Evolutionary conservation across 2,329 filamentous ascomycete genomes (phyloP).

Genomic region (Monosporascus ibericus): DNA sequence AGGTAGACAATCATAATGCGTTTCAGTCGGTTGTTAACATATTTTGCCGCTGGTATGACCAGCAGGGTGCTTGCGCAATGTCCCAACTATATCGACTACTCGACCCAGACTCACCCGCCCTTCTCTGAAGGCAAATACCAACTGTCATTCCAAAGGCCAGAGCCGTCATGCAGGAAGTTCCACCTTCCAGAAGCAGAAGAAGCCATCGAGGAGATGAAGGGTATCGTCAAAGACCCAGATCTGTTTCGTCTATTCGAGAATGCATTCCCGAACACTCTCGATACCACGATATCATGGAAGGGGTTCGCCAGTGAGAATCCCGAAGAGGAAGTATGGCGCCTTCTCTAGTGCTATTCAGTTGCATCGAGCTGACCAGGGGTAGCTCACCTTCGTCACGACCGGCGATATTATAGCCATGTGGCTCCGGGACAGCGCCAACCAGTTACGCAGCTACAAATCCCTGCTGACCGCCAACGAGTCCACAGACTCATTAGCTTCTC

Average conservation of each 20-base stretch:
- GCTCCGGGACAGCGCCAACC: slow-evolving; percentile 82
- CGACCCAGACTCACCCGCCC: slow-evolving; percentile 57
- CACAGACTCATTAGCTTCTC: slow-evolving; percentile 55
- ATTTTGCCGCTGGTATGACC: slow-evolving; percentile 3
- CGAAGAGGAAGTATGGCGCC: slow-evolving; percentile 52
- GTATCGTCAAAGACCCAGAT: slow-evolving; percentile 68
- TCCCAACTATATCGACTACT: slow-evolving; percentile 60
- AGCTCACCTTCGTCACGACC: slow-evolving; percentile 75
- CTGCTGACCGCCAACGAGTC: slow-evolving; percentile 49
- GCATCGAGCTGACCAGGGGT: slow-evolving; percentile 40
- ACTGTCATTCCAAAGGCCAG: slow-evolving; percentile 76
- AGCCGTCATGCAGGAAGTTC: slow-evolving; percentile 72
- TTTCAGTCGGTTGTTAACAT: slow-evolving; percentile 4
- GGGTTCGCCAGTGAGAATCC: slow-evolving; percentile 51
- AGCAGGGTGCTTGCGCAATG: slow-evolving; percentile 32
- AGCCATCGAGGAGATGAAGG: slow-evolving; percentile 64
- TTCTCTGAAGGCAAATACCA: slow-evolving; percentile 69
- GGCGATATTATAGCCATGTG: slow-evolving; percentile 92
- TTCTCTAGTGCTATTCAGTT: slow-evolving; percentile 44
- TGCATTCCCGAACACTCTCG: slow-evolving; percentile 67
- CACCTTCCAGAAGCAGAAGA: slow-evolving; percentile 69
- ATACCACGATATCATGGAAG: slow-evolving; percentile 66
- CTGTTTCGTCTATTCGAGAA: slow-evolving; percentile 67
- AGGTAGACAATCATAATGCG: slow-evolving; percentile 9
- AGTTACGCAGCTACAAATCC: slow-evolving; percentile 67